A percentile compares a stretch with the other conserved stretches of the same genome.
Evolutionary conservation across 2,329 filamentous ascomycete genomes (phyloP).

Genomic region (Thielaviopsis musarum): DNA sequence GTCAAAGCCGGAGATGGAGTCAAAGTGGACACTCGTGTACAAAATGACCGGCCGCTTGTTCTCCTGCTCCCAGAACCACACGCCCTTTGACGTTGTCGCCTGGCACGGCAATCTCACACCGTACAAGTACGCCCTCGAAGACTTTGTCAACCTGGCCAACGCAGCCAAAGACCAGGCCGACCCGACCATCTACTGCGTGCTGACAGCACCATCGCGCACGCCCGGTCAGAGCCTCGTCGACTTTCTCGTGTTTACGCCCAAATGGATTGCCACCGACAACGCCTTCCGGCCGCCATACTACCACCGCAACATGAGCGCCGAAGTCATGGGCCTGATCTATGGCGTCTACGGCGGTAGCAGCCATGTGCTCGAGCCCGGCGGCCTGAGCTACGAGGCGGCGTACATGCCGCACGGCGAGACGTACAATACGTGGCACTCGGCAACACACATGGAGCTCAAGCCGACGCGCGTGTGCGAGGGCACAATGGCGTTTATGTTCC

Average conservation of each 20-base stretch:
- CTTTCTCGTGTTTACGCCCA: slow-evolving; percentile 50
- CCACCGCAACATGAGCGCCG: slow-evolving; percentile 41
- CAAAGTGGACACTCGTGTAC: slow-evolving; percentile 36
- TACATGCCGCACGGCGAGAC: slow-evolving; percentile 23
- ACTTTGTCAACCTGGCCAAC: slow-evolving; percentile 40
- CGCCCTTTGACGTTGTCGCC: slow-evolving; percentile 53
- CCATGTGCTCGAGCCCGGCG: slow-evolving; percentile 17
- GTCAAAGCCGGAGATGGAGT: too few species aligned
- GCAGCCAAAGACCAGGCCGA: slow-evolving; percentile 49
- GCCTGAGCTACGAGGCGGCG: slow-evolving; percentile 19
- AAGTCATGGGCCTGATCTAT: slow-evolving; percentile 37
- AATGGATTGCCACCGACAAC: slow-evolving; percentile 44
- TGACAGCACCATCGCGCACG: slow-evolving; percentile 39
- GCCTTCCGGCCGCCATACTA: slow-evolving; percentile 52
- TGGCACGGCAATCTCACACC: slow-evolving; percentile 56
- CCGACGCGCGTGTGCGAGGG: slow-evolving; percentile 27
- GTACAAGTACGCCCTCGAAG: slow-evolving; percentile 39
- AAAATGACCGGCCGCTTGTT: slow-evolving; percentile 48
- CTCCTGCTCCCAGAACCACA: slow-evolving; percentile 42
- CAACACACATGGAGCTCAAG: slow-evolving; percentile 24
- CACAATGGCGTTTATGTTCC: slow-evolving; percentile 34
- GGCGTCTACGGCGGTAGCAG: slow-evolving; percentile 20
- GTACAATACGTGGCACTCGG: slow-evolving; percentile 18
- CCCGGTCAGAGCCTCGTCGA: slow-evolving; percentile 40
- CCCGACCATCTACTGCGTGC: slow-evolving; percentile 47